Evolutionary conservation across 2,329 filamentous ascomycete species (phyloP).

Genomic region (Graphium sp.): DNA sequence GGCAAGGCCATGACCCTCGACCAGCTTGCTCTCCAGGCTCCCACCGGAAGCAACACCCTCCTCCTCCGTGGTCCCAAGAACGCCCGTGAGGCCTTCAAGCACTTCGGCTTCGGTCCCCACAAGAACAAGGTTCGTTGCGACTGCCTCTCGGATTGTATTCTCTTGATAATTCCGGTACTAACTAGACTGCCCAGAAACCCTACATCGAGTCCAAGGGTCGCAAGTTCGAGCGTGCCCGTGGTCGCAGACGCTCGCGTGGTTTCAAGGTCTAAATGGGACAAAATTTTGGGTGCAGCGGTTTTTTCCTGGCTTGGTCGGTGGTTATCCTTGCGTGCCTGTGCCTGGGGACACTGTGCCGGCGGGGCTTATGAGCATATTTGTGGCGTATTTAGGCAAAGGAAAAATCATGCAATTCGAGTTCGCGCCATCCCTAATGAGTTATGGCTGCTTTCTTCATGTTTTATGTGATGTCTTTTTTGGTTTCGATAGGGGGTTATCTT

Average conservation of each 20-base stretch:
- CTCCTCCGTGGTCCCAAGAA: conserved; percentile 98
- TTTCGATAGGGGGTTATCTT: conserved; percentile 2
- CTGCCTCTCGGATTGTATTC: no score
- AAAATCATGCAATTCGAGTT: no score
- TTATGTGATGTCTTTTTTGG: conserved; percentile 3
- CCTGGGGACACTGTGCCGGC: no score
- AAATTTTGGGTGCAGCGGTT: conserved; percentile 9
- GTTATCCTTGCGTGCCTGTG: no score
- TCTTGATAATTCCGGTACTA: no score
- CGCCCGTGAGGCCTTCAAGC: conserved; percentile 91
- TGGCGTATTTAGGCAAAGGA: no score
- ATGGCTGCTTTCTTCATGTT: conserved; percentile 4
- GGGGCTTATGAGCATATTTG: no score
- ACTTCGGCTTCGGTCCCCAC: conserved; percentile 98
- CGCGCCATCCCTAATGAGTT: background rate
- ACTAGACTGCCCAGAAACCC: conserved; percentile 85
- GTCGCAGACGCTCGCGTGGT: conserved; percentile 92
- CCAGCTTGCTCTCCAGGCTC: conserved; percentile 87
- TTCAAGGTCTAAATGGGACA: conserved; percentile 98
- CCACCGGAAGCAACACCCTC: conserved; percentile 92
- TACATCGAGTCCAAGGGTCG: conserved; percentile 96
- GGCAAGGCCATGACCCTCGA: conserved; percentile 93
- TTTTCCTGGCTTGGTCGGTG: conserved; percentile 2
- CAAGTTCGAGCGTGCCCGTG: conserved; percentile 99
- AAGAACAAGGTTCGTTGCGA: conserved; percentile 71